phyloP scores from a whole-genome alignment of 2,329 filamentous ascomycete genomes.

The Kalmusia sp. region DNA sequence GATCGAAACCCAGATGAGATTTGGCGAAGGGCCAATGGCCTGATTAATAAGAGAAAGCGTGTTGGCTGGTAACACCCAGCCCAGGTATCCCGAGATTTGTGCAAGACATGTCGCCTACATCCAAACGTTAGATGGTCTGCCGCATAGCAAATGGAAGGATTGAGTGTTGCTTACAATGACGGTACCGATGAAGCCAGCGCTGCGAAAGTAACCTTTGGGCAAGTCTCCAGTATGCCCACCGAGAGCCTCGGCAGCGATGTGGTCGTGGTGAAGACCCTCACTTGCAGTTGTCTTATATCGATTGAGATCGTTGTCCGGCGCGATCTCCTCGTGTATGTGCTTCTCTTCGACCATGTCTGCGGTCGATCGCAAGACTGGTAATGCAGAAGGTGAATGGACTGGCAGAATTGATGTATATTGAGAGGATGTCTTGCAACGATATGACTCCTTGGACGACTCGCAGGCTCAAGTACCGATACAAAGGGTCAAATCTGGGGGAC shows the following conservation, averaged over 20 bases:
- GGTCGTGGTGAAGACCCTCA: constrained; percentile 35
- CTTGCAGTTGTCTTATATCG: constrained; percentile 12
- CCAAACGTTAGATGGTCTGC: background rate
- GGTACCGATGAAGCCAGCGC: constrained; percentile 36
- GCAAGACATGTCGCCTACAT: constrained; percentile 39
- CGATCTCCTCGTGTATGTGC: constrained; percentile 18
- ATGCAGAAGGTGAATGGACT: background rate
- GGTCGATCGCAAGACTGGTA: background rate
- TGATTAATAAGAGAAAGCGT: constrained; percentile 43
- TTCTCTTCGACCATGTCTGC: constrained; percentile 31
- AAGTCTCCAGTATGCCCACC: constrained; percentile 34
- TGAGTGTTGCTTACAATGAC: constrained; percentile 30
- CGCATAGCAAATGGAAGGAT: background rate
- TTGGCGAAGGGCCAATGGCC: constrained; percentile 46
- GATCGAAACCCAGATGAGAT: constrained; percentile 48
- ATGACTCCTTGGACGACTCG: background rate
- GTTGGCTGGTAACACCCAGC: constrained; percentile 40
- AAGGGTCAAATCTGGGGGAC: background rate
- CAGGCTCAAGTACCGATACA: background rate
- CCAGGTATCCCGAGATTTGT: constrained; percentile 39
- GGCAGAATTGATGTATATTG: background rate
- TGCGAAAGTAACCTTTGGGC: constrained; percentile 33
- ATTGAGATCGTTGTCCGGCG: constrained; percentile 12
- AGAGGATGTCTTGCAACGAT: background rate
- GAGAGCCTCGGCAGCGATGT: constrained; percentile 35